A percentile compares a stretch with the other conserved stretches of the same genome.
phyloP scores from a whole-genome alignment of 2,329 filamentous ascomycete species.

The Neofusicoccum cordaticola region DNA sequence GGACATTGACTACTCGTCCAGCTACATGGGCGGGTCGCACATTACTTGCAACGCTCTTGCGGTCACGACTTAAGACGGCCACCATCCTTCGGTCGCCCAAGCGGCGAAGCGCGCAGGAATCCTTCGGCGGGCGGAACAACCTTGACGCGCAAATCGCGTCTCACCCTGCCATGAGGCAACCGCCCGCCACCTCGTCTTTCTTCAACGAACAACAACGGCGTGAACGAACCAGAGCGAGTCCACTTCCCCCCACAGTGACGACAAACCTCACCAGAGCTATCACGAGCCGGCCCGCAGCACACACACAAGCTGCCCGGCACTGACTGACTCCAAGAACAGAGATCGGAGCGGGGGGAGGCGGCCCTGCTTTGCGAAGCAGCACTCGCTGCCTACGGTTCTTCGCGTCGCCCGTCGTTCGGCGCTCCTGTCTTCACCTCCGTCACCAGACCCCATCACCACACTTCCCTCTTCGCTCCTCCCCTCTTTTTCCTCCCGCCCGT shows the following conservation, averaged over 20 bases:
- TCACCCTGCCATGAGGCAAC: background rate
- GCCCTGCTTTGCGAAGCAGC: no score
- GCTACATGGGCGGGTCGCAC: no score
- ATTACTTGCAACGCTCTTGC: background rate
- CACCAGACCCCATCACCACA: background rate
- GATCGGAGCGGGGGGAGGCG: slow-evolving; percentile 5
- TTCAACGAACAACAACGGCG: background rate
- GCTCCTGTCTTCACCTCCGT: background rate
- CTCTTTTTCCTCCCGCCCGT: background rate
- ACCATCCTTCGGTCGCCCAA: background rate
- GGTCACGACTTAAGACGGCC: background rate
- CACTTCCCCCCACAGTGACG: background rate
- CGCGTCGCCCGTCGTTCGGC: background rate
- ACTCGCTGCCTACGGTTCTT: background rate
- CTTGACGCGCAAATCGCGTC: slow-evolving; percentile 1
- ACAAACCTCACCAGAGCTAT: slow-evolving; percentile 17
- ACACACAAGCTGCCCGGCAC: background rate
- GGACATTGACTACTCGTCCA: no score
- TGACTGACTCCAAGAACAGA: slow-evolving; percentile 16
- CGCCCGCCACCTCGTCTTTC: background rate
- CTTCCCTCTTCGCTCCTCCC: background rate
- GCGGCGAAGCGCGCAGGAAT: background rate
- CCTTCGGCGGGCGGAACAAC: background rate
- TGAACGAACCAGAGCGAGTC: background rate
- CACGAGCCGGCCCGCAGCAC: background rate